Evolutionary conservation across 1,284 basidiomycete species (phyloP), one percentile per base, ranked within the genome.

Genomic region (Melampsora medusae): DNA sequence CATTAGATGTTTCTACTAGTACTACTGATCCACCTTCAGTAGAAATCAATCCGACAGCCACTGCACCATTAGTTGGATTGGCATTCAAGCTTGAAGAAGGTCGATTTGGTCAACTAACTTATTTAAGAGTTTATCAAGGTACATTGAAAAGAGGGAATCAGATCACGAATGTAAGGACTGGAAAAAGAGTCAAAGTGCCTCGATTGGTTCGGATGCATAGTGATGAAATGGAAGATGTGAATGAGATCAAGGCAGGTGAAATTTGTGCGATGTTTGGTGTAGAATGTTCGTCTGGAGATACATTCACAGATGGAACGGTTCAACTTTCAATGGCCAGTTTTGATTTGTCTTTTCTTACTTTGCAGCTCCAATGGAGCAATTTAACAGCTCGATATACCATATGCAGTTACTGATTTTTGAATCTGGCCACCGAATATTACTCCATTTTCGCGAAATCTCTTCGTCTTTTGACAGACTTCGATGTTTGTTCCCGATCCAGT

Each of bases 241-340:
- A 96, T 62, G 88, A 89, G 50, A 92, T 99, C 80, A 93, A 93
- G 0, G 92, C 96, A n/a, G 97, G 97, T 74, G 97, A 99, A 86
- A 99, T 99, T 79, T 99, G 97, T 82, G 97, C 97, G 70, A 98
- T 97, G 85, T 99, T 99, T 80, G 97, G 97, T 81, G 94, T 99
- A 67, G 97, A 99, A 80, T 99, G 97, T 83, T 94, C 95, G 0
- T 93, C 93, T 19, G 97, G 97, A 50, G 97, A 99, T 85, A 98
- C 97, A 0, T 99, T 99, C 85, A 98, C 93, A 19, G 82, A 83
- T 72, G 82, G 82, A 7, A 67, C 65, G 19, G 53, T 72, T 14
- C 65, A 69, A 14, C 62, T 77, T 28, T 67, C 64, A 33, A 70
- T 74, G 71, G 61, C 65, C 28, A 56, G 68, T 42, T 61, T 62